A percentile compares a stretch with the other conserved stretches of the same genome.
These are phyloP conservation scores for Pachyrhizus erosus DNA, from an alignment of 306 rosid genomes.

Conservation along the genomic window DNA sequence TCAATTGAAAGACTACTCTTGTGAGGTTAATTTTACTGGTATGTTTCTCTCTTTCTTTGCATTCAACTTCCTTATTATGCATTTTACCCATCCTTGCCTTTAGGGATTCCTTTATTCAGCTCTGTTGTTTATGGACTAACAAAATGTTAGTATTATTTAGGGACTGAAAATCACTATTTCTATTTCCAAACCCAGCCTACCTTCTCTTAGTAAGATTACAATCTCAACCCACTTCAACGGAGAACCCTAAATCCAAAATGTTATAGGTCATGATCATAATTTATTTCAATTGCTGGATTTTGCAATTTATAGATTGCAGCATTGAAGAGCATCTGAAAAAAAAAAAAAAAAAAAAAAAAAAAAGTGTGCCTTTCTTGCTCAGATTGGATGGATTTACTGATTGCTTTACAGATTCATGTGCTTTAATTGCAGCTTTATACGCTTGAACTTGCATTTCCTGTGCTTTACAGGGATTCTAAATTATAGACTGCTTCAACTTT, in stretches of 20 bases:
- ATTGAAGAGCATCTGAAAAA: not conserved
- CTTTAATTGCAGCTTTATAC: not conserved
- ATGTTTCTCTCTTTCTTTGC: slow-evolving; percentile 6
- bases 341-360: too few species aligned
- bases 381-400: slow-evolving; percentile 6
- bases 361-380: not conserved
- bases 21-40: slow-evolving; percentile 78
- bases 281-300: not conserved
- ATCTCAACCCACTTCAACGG: not conserved
- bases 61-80: slow-evolving; percentile 21
- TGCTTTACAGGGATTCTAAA: not conserved
- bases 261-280: not conserved
- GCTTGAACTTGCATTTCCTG: slow-evolving; percentile 3
- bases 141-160: not conserved
- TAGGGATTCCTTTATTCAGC: not conserved
- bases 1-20: slow-evolving; percentile 57
- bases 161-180: not conserved
- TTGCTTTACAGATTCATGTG: not conserved
- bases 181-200: too few species aligned
- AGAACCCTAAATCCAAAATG: slow-evolving; percentile 20
- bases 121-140: not conserved
- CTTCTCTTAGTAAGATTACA: not conserved
- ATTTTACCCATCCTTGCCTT: slow-evolving; percentile 8
- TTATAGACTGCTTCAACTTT: not conserved
- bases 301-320: slow-evolving; percentile 37